A percentile compares a stretch with the other conserved stretches of the same genome.
Conservation (phyloP, 495 filamentous ascomycete species). For the Hypoxylon subgilvum region DNA sequence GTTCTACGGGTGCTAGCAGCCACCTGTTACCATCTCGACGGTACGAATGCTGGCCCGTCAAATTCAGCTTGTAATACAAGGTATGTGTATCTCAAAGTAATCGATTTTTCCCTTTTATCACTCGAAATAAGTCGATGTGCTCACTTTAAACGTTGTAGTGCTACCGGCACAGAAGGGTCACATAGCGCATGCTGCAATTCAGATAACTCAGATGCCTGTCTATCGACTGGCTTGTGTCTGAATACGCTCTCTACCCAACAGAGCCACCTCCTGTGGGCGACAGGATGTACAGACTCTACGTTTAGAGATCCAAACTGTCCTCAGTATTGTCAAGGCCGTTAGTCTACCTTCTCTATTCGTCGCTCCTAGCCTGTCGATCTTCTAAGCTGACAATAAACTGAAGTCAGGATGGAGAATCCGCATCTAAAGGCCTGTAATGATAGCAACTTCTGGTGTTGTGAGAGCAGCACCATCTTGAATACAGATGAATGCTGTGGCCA, state of each 20-base stretch:
- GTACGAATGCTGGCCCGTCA: constrained; percentile 18
- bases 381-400: neutral
- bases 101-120: neutral
- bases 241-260: constrained; percentile 35
- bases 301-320: constrained; percentile 42
- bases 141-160: constrained; percentile 4
- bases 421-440: constrained; percentile 35
- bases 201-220: constrained; percentile 40
- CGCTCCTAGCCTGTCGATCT: neutral
- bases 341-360: constrained; percentile 10
- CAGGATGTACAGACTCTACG: constrained; percentile 42
- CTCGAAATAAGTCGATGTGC: no score
- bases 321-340: constrained; percentile 38
- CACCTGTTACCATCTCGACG: constrained; percentile 25
- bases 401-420: constrained; percentile 27
- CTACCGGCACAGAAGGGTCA: constrained; percentile 34
- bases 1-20: constrained; percentile 16
- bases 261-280: constrained; percentile 39
- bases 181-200: constrained; percentile 43
- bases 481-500: constrained; percentile 33
- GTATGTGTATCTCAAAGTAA: constrained; percentile 1
- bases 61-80: constrained; percentile 24
- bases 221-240: constrained; percentile 42
- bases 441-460: constrained; percentile 41
- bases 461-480: constrained; percentile 32